Conservation (phyloP, 352 stramenopile genomes). For the Pythium oligandrum region DNA sequence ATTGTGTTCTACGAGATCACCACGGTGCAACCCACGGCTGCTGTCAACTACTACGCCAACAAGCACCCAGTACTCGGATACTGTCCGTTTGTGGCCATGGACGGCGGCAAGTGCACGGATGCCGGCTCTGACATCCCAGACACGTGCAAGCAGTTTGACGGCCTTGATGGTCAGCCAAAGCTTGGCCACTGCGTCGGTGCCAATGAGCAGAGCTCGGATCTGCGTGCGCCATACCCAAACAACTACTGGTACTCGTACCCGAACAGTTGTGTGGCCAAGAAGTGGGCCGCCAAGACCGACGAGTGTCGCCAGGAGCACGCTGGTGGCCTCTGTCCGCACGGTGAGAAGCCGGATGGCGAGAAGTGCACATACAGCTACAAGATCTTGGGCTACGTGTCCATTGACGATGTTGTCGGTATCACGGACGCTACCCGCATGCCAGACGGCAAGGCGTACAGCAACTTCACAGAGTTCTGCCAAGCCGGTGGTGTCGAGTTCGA, state of each 20-base stretch:
- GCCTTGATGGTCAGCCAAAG: slow-evolving; percentile 33
- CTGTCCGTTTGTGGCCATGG: slow-evolving; percentile 54
- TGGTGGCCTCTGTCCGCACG: slow-evolving; percentile 32
- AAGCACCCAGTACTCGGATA: slow-evolving; percentile 36
- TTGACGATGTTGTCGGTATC: slow-evolving; percentile 70
- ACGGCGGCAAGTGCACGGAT: slow-evolving; percentile 52
- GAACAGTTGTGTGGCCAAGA: slow-evolving; percentile 41
- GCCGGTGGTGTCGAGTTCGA: slow-evolving; percentile 44
- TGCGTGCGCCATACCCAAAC: slow-evolving; percentile 44
- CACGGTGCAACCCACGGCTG: slow-evolving; percentile 44
- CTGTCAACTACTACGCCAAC: slow-evolving; percentile 42
- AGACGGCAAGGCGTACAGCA: slow-evolving; percentile 14
- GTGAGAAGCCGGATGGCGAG: slow-evolving; percentile 37
- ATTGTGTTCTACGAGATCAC: slow-evolving; percentile 64
- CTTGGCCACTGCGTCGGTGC: slow-evolving; percentile 47
- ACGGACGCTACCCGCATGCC: slow-evolving; percentile 23
- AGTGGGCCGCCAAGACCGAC: slow-evolving; percentile 40
- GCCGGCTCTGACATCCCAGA: slow-evolving; percentile 23
- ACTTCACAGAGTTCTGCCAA: slow-evolving; percentile 42
- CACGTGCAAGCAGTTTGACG: slow-evolving; percentile 42
- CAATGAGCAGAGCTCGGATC: slow-evolving; percentile 34
- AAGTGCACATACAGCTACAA: slow-evolving; percentile 63
- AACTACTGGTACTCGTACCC: slow-evolving; percentile 76
- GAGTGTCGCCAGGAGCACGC: slow-evolving; percentile 23
- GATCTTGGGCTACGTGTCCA: slow-evolving; percentile 46